A percentile compares a stretch with the other conserved stretches of the same genome.
phyloP scores from a whole-genome alignment of 306 rosid genomes.

The Vigna angularis region DNA sequence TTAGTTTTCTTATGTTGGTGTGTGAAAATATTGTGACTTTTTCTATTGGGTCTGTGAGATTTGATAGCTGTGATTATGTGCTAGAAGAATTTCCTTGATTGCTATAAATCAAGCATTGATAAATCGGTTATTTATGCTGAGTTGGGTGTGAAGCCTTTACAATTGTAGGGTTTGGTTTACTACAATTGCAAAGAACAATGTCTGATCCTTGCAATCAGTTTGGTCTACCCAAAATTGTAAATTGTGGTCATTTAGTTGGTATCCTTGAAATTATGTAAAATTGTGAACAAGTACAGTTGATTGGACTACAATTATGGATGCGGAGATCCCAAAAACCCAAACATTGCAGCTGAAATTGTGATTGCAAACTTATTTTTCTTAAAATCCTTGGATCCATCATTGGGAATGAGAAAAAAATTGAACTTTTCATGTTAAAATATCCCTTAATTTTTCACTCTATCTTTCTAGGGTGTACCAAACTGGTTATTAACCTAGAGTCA shows the following conservation, averaged over 20 bases:
- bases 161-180: neutral
- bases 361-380: neutral
- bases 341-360: neutral
- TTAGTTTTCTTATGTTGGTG: conserved; percentile 1
- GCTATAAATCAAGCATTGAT: conserved; percentile 11
- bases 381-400: neutral
- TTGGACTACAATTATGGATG: neutral
- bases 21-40: neutral
- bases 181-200: neutral
- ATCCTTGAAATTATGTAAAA: neutral
- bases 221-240: neutral
- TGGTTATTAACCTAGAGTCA: conserved; percentile 3
- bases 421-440: conserved; percentile 1
- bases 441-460: neutral
- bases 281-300: neutral
- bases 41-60: conserved; percentile 10
- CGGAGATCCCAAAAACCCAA: neutral
- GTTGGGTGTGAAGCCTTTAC: conserved; percentile 1
- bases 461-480: neutral
- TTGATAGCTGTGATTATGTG: neutral
- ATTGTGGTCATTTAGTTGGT: neutral
- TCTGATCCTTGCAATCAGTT: neutral
- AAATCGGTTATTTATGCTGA: neutral
- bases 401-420: neutral
- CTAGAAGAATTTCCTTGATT: neutral